Base-by-base conservation (phyloP, 169 alveolate genomes). In the Eimeria mitis region DNA sequence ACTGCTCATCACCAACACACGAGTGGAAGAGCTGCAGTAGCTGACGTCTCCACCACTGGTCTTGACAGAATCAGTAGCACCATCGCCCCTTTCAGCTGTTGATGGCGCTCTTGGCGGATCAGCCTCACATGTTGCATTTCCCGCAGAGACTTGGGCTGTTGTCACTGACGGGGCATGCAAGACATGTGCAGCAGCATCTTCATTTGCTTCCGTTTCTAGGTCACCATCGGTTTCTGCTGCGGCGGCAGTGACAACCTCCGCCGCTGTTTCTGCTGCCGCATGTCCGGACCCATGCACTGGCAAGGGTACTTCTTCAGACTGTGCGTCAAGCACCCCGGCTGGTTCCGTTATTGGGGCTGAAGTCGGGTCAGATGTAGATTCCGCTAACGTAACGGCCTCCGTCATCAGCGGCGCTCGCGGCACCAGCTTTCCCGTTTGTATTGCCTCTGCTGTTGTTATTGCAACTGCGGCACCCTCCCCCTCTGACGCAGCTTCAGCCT, bases 1-100 rank as follows among this genome's bases (percentile, higher is more conserved):
- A 42, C 83, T 63, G 83, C 52, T 63, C 83, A 87, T 68, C 63
- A 87, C 92, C 92, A 63, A 9, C 61, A 87, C 92, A 11, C 92
- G 92, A 25, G 65, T 31, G 37, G 81, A 65, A 42, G 92, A 59
- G 79, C 81, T 25, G 61, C 92, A 49, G 92, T 49, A 40, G 44
- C 65, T 87, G 63, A 40, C 23, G 65, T 65, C 44, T 70, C 83
- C 54, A 83, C 83, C 21, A 61, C 59, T 31, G 34, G 49, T 31
- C 44, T 34, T 25, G 25, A 47, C 25, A 25, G 70, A n/a, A 47
- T 79, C 89, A 44, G 70, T 34, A 0, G 56, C 9, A 19, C 56
- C 34, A 31, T 49, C 91, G 89, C 89, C 11, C 40, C 23, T 79
- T 54, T 16, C 78, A n/a, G 91, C 75, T 84, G 56, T 78, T 1